phyloP scores from a whole-genome alignment of 139 green algal genomes.

The Micractinium conductrix region DNA sequence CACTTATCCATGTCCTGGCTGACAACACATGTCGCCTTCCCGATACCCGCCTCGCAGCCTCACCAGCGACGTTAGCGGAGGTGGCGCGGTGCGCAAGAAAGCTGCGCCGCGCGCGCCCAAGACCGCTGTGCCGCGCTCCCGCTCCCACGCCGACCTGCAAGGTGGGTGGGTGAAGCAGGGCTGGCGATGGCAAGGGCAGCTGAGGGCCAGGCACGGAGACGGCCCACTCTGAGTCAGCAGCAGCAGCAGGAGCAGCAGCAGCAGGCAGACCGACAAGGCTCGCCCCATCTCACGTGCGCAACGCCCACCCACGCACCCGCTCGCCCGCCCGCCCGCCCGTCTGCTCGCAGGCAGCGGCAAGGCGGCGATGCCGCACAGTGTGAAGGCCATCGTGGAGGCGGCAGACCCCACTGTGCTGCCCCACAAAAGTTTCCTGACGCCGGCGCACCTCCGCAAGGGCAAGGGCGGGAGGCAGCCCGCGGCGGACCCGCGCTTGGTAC shows the following conservation, averaged over 20 bases:
- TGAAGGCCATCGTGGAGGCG: not conserved
- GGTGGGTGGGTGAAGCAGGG: no score
- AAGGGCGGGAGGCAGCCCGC: conserved; percentile 79
- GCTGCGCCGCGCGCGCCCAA: not conserved
- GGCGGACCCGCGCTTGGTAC: conserved; percentile 70
- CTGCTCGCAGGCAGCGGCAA: not conserved
- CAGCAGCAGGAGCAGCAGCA: not conserved
- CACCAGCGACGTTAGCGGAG: no score
- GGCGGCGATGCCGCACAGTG: no score
- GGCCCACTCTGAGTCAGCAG: not conserved
- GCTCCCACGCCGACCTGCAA: conserved; percentile 33
- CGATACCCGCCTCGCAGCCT: no score
- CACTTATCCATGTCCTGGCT: no score
- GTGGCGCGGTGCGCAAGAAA: conserved; percentile 4
- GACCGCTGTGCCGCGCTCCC: conserved; percentile 19
- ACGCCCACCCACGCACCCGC: no score
- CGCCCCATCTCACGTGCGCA: no score
- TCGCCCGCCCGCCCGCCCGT: not conserved
- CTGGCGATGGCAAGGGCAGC: no score
- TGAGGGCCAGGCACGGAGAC: not conserved
- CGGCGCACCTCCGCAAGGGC: conserved; percentile 57
- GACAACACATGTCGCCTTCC: no score
- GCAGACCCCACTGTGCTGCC: conserved; percentile 13
- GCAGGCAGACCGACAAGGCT: not conserved
- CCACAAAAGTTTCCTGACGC: conserved; percentile 41